A percentile compares a stretch with the other conserved stretches of the same genome.
These are phyloP conservation scores for Ophiostoma perfectum DNA, from an alignment of 2,329 filamentous ascomycete genomes.

Conservation along the genomic window DNA sequence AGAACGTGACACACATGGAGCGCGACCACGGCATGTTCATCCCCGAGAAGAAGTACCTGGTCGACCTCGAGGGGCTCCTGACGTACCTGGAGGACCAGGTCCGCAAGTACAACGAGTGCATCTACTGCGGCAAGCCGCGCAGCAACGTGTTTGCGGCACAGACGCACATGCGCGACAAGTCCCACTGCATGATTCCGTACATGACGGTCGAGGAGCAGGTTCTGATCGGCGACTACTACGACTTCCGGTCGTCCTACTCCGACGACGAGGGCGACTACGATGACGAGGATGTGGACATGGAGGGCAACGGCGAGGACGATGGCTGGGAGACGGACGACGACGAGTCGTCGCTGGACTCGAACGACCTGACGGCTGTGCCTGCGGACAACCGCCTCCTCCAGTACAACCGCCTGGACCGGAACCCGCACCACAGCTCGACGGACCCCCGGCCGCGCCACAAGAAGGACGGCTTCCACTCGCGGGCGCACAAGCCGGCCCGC, in stretches of 20 bases:
- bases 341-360: constrained; percentile 80
- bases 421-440: constrained; percentile 68
- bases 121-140: constrained; percentile 81
- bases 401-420: constrained; percentile 65
- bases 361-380: constrained; percentile 73
- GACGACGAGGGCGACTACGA: constrained; percentile 59
- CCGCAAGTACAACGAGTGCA: constrained; percentile 71
- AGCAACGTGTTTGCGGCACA: constrained; percentile 74
- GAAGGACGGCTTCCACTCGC: constrained; percentile 73
- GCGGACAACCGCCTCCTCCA: constrained; percentile 66
- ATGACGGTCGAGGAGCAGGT: constrained; percentile 83
- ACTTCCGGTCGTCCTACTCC: constrained; percentile 92
- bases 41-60: constrained; percentile 78
- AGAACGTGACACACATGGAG: constrained; percentile 85
- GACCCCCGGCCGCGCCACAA: constrained; percentile 69
- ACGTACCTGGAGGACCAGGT: constrained; percentile 75
- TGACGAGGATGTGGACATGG: constrained; percentile 42
- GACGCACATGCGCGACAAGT: constrained; percentile 95
- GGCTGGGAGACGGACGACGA: constrained; percentile 66
- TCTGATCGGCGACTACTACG: constrained; percentile 93
- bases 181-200: constrained; percentile 95
- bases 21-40: constrained; percentile 94
- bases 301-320: constrained; percentile 45
- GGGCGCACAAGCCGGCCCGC: constrained; percentile 68
- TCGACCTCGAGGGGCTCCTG: constrained; percentile 75